Conservation (phyloP, 208 protist species). For the Trypanosoma platydactyli region DNA sequence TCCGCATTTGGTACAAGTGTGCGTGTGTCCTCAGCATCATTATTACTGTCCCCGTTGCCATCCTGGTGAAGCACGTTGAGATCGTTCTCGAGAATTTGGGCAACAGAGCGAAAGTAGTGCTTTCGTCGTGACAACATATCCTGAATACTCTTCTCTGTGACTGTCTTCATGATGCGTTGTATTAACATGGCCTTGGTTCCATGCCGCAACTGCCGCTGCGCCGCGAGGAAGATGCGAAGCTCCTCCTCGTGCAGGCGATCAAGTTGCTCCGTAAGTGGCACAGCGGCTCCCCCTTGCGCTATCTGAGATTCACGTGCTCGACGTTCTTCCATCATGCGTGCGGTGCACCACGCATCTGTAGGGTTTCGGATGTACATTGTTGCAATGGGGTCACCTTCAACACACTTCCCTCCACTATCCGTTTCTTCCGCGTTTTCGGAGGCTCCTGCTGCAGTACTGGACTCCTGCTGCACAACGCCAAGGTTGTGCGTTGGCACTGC, state of each 20-base stretch:
- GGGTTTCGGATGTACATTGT: constrained; percentile 86
- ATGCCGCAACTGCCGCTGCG: constrained; percentile 81
- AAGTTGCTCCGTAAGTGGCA: constrained; percentile 47
- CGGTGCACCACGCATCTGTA: constrained; percentile 75
- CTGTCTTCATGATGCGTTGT: constrained; percentile 59
- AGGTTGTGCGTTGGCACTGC: neutral
- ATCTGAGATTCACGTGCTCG: constrained; percentile 28
- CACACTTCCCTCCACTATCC: neutral
- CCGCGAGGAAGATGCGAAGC: constrained; percentile 87
- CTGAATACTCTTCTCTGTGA: constrained; percentile 56
- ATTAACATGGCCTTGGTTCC: constrained; percentile 74
- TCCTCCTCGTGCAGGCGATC: constrained; percentile 81
- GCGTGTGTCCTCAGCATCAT: neutral
- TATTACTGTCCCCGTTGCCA: constrained; percentile 6
- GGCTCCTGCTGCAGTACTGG: neutral
- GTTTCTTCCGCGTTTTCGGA: constrained; percentile 1
- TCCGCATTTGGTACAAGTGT: constrained; percentile 21
- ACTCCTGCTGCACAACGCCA: neutral
- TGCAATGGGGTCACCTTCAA: constrained; percentile 25
- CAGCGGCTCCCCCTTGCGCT: constrained; percentile 33
- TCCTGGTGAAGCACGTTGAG: constrained; percentile 42
- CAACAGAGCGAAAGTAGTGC: constrained; percentile 89
- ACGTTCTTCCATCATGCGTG: constrained; percentile 58
- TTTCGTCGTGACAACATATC: constrained; percentile 77
- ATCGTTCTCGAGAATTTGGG: constrained; percentile 70